These are phyloP conservation scores for Aspergillus versicolor DNA, from an alignment of 2,329 filamentous ascomycete genomes.

Conservation along the genomic window DNA sequence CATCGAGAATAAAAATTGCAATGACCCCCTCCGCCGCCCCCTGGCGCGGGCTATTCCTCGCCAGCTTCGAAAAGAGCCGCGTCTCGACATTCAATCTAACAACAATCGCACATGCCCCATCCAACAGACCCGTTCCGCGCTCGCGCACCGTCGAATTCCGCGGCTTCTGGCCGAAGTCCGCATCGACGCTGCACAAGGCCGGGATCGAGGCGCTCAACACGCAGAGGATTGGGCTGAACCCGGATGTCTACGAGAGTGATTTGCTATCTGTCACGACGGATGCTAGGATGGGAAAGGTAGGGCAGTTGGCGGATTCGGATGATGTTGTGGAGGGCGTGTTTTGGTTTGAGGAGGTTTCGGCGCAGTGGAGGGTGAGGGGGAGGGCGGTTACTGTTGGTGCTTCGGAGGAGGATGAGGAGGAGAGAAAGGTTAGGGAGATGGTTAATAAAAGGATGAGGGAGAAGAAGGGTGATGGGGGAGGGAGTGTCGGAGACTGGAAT, in stretches of 20 bases:
- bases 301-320: slow-evolving; percentile 69
- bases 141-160: slow-evolving; percentile 74
- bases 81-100: slow-evolving; percentile 29
- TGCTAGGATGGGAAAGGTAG: slow-evolving; percentile 78
- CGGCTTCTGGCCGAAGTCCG: slow-evolving; percentile 70
- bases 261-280: slow-evolving; percentile 84
- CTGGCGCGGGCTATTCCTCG: slow-evolving; percentile 28
- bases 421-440: slow-evolving; percentile 53
- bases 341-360: slow-evolving; percentile 69
- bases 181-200: slow-evolving; percentile 60
- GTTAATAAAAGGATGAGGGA: slow-evolving; percentile 28
- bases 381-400: slow-evolving; percentile 67
- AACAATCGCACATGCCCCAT: slow-evolving; percentile 21
- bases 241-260: slow-evolving; percentile 70
- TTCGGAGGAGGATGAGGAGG: slow-evolving; percentile 57
- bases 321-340: slow-evolving; percentile 76
- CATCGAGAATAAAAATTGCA: background rate
- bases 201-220: slow-evolving; percentile 66
- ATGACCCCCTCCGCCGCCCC: slow-evolving; percentile 22
- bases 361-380: slow-evolving; percentile 84
- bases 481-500: slow-evolving; percentile 60
- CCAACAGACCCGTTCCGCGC: slow-evolving; percentile 27
- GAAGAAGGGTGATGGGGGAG: slow-evolving; percentile 31
- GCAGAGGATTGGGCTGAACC: slow-evolving; percentile 53
- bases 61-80: slow-evolving; percentile 25